Base-by-base conservation (phyloP, 768 basidiomycete species). In the Hysterangium stoloniferum region DNA sequence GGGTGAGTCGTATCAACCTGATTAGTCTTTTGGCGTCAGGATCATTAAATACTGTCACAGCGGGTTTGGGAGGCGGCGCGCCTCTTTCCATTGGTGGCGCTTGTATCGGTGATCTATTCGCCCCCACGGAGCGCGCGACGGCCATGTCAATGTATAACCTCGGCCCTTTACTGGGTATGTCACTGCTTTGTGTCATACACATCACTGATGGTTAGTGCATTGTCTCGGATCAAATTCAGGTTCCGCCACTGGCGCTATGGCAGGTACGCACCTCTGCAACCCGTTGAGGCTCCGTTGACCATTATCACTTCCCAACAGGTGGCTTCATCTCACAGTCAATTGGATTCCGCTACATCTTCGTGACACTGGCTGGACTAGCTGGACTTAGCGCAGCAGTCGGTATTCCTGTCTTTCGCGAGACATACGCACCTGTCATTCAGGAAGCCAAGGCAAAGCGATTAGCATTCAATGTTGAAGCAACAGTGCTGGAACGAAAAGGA, bases 341-440 rank as follows among this genome's bases (percentile, higher is more conserved):
- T 22, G 82, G 83, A 1, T 66, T 79, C 35, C 75, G 76, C 70
- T 84, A 74, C 57, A 70, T 86, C 4, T 83, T 83, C 59, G 63
- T 76, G 47, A 61, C 73, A 37, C 72, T 80, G 40, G 66, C 64
- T 25, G 75, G 57, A 35, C 38, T 77, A 15, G 74, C 71, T 49
- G 76, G 66, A 20, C 29, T 74, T 20, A 66, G 72, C 6, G 61
- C 75, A 4, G 29, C 68, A 0, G 42, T 81, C 4, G 82, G 76
- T 5, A 72, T 86, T 20, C 79, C 84, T 11, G 59, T 85, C 31
- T 65, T 86, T n/a, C 69, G 68, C 27, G 88, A 90, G 64, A 87
- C 88, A 0, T 91, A 88, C 59, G 80, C 73, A 0, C 88, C 88
- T 1, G 68, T 86, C 32, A 73, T 89, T 33, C 78, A 79, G 12